phyloP scores from a whole-genome alignment of 2,329 filamentous ascomycete species.

The Apiospora aurea region DNA sequence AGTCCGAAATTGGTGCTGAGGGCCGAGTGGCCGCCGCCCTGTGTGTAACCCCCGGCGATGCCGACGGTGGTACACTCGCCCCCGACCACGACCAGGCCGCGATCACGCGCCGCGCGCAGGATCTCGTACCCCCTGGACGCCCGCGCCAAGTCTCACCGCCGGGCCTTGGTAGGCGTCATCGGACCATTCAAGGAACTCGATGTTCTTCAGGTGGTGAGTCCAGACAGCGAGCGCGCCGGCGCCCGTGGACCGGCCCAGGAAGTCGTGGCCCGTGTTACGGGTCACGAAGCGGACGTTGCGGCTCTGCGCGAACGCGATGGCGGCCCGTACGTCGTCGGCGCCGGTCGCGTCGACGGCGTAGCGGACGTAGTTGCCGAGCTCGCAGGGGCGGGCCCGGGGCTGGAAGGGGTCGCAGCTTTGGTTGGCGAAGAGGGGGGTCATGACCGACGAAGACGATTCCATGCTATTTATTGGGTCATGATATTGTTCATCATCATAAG shows the following conservation, averaged over 20 bases:
- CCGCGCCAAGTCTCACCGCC: constrained; percentile 57
- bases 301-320: constrained; percentile 34
- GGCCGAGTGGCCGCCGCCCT: constrained; percentile 65
- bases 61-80: constrained; percentile 63
- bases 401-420: constrained; percentile 29
- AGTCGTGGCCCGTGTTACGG: constrained; percentile 59
- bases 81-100: constrained; percentile 49
- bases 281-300: constrained; percentile 55
- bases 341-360: constrained; percentile 27
- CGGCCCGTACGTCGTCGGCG: constrained; percentile 20
- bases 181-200: constrained; percentile 38
- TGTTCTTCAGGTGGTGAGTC: constrained; percentile 55
- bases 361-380: constrained; percentile 27
- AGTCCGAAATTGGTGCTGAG: constrained; percentile 64
- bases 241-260: constrained; percentile 60
- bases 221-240: constrained; percentile 56
- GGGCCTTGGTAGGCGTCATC: constrained; percentile 48
- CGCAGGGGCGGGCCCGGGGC: constrained; percentile 23
- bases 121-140: constrained; percentile 45
- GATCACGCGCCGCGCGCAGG: no score
- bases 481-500: neutral
- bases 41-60: constrained; percentile 64
- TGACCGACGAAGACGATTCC: constrained; percentile 28
- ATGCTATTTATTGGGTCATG: constrained; percentile 6
- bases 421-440: constrained; percentile 29